Conservation (phyloP, 2,329 filamentous ascomycete species). For the Emericellopsis cladophorae region DNA sequence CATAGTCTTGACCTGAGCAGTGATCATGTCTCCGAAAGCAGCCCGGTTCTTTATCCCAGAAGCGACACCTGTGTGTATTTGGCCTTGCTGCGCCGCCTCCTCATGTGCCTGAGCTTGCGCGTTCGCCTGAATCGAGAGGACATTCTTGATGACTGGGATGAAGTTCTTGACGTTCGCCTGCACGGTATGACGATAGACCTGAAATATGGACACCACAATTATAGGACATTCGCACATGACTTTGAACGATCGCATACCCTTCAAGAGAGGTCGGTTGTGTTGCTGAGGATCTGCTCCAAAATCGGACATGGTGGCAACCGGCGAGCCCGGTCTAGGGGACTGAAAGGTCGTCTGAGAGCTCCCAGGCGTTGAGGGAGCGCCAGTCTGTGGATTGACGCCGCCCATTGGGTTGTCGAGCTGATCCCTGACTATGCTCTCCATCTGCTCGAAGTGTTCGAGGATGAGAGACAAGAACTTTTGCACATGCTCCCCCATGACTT, state of each 20-base stretch:
- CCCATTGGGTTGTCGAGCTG: constrained; percentile 70
- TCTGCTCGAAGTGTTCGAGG: constrained; percentile 88
- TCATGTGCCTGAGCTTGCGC: constrained; percentile 86
- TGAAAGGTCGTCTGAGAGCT: constrained; percentile 62
- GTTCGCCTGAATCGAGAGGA: constrained; percentile 77
- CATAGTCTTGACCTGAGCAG: constrained; percentile 98
- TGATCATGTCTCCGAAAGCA: constrained; percentile 95
- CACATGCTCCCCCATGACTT: constrained; percentile 65
- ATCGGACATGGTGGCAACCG: constrained; percentile 70
- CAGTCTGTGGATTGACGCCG: constrained; percentile 36
- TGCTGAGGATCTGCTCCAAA: constrained; percentile 72
- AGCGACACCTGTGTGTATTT: constrained; percentile 85
- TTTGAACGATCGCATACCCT: constrained; percentile 98
- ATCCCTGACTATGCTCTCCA: constrained; percentile 88
- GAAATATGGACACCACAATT: constrained; percentile 96
- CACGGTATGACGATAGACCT: constrained; percentile 74
- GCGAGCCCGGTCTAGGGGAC: constrained; percentile 81
- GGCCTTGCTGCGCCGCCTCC: constrained; percentile 66
- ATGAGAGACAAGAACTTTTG: constrained; percentile 87
- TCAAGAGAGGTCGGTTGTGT: constrained; percentile 67
- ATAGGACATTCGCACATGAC: constrained; percentile 96
- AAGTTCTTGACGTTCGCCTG: constrained; percentile 80
- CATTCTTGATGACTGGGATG: constrained; percentile 84
- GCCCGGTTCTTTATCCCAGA: constrained; percentile 85
- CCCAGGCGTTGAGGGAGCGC: constrained; percentile 53